These are phyloP conservation scores for Willaertia magna DNA, from an alignment of 208 protist genomes.

Conservation along the genomic window DNA sequence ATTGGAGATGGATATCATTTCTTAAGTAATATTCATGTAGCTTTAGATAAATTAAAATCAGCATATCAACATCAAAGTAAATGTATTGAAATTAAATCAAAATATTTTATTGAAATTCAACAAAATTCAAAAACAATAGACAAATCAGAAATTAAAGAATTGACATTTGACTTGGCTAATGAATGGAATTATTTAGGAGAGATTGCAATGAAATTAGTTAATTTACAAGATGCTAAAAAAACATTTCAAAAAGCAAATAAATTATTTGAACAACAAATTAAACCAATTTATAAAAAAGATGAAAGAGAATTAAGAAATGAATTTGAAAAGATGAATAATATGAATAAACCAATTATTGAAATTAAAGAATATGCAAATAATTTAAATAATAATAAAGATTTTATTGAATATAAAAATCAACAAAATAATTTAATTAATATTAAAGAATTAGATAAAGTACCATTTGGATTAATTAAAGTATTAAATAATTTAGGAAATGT, in stretches of 20 bases:
- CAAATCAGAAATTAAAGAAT: background rate
- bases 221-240: background rate
- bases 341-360: background rate
- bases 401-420: background rate
- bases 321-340: background rate
- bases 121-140: background rate
- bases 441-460: background rate
- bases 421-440: background rate
- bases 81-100: background rate
- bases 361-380: background rate
- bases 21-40: background rate
- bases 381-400: background rate
- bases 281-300: background rate
- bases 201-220: background rate
- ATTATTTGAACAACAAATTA: background rate
- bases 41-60: background rate
- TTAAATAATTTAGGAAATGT: background rate
- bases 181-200: background rate
- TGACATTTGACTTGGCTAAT: background rate
- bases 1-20: background rate
- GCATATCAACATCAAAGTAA: background rate
- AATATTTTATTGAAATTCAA: background rate
- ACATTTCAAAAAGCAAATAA: background rate
- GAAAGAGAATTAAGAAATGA: background rate
- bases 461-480: background rate